A percentile compares a stretch with the other conserved stretches of the same genome.
Conservation (phyloP, 139 green algal species). For the Chlamydomonas sphaeroides region DNA sequence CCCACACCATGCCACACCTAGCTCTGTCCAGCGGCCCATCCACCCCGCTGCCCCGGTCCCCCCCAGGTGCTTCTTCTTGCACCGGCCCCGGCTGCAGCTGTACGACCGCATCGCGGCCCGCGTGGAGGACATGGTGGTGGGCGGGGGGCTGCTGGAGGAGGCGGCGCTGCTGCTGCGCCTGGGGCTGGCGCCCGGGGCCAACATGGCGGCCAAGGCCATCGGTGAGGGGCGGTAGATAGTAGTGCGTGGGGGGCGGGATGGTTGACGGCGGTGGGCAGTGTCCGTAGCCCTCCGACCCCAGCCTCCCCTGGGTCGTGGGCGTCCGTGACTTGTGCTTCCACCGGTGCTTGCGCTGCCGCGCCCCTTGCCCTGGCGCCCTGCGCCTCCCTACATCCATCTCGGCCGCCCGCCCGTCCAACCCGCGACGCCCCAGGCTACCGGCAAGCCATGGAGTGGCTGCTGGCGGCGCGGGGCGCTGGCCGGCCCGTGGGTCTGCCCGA, state of each 20-base stretch:
- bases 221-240: too few species aligned
- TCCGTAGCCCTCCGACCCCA: too few species aligned
- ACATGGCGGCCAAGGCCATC: constrained; percentile 78
- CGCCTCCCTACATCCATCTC: not conserved
- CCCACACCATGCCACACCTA: too few species aligned
- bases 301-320: too few species aligned
- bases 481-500: constrained; percentile 14
- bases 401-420: not conserved
- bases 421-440: constrained; percentile 48
- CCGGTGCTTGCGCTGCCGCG: too few species aligned
- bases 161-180: constrained; percentile 63
- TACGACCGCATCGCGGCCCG: constrained; percentile 80
- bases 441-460: constrained; percentile 59
- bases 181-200: constrained; percentile 56
- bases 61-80: constrained; percentile 86
- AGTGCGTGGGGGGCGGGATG: too few species aligned
- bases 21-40: too few species aligned
- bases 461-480: not conserved
- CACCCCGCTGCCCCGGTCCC: not conserved
- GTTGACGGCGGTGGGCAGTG: too few species aligned
- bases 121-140: constrained; percentile 84
- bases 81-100: constrained; percentile 72
- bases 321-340: too few species aligned
- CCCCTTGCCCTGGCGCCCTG: not conserved
- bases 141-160: constrained; percentile 64